Conservation (phyloP, 768 basidiomycete species). For the Omphalotus guepiniiformis region DNA sequence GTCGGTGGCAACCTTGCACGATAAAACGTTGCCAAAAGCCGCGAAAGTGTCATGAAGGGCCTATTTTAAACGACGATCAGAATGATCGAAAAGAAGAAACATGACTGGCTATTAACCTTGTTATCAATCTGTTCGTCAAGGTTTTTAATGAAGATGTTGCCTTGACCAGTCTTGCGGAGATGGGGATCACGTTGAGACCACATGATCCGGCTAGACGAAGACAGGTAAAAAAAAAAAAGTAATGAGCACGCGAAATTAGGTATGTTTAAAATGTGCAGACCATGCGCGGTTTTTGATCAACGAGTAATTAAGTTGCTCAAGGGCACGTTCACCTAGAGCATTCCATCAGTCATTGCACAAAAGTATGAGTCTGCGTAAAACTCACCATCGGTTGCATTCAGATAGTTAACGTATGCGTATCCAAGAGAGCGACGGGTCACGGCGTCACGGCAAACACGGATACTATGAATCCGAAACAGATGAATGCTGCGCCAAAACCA, state of each 20-base stretch:
- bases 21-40: conserved; percentile 96
- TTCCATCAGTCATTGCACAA: conserved; percentile 9
- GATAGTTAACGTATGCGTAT: conserved; percentile 99
- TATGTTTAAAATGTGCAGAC: conserved; percentile 42
- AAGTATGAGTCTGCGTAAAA: conserved; percentile 8
- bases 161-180: conserved; percentile 98
- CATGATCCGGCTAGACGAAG: conserved; percentile 90
- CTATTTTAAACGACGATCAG: conserved; percentile 31
- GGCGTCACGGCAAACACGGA: conserved; percentile 99
- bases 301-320: conserved; percentile 99
- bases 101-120: conserved; percentile 50
- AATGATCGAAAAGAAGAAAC: background rate
- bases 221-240: conserved; percentile 11
- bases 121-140: conserved; percentile 96
- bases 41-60: conserved; percentile 99
- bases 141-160: conserved; percentile 99
- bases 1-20: conserved; percentile 98
- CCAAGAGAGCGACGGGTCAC: conserved; percentile 99
- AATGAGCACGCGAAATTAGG: conserved; percentile 1
- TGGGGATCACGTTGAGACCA: conserved; percentile 99
- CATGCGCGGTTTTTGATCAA: conserved; percentile 97
- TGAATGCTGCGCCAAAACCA: conserved; percentile 10
- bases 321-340: conserved; percentile 82
- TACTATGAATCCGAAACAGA: conserved; percentile 42
- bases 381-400: conserved; percentile 90